Conservation (phyloP, 1,284 basidiomycete genomes). For the Leccinum colubrinum region DNA sequence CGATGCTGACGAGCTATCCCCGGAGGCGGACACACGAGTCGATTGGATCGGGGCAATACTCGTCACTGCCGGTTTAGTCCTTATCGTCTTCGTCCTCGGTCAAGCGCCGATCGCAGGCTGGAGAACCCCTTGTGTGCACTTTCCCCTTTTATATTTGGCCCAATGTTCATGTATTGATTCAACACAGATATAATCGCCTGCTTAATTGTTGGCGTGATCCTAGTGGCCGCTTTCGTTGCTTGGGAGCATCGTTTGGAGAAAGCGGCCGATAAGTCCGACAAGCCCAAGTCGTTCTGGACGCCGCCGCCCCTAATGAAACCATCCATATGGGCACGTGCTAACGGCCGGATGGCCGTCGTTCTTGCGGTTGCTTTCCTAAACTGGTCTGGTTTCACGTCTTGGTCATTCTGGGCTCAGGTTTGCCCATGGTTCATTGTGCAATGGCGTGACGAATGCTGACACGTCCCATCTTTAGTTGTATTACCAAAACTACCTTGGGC, state of each 20-base stretch:
- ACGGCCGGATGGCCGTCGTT: conserved; percentile 59
- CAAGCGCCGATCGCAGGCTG: conserved; percentile 77
- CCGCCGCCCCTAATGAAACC: conserved; percentile 64
- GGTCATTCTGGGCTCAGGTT: conserved; percentile 51
- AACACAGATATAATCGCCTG: conserved; percentile 47
- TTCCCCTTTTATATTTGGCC: not conserved
- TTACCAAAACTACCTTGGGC: conserved; percentile 61
- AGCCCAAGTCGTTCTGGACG: conserved; percentile 35
- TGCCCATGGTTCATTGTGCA: conserved; percentile 1
- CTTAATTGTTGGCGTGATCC: conserved; percentile 53
- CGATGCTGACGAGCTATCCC: conserved; percentile 47
- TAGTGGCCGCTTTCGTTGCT: conserved; percentile 52
- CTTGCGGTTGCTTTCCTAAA: conserved; percentile 61
- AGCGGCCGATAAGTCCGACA: conserved; percentile 16
- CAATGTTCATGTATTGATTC: conserved; percentile 4
- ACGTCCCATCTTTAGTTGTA: conserved; percentile 43
- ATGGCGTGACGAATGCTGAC: conserved; percentile 8
- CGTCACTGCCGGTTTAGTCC: conserved; percentile 71
- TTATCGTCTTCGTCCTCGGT: conserved; percentile 79
- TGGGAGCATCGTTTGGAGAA: conserved; percentile 62
- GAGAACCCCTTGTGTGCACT: conserved; percentile 64
- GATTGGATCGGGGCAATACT: conserved; percentile 84
- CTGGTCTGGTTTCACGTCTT: conserved; percentile 56
- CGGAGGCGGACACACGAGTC: conserved; percentile 55
- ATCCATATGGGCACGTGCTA: conserved; percentile 57